Conservation (phyloP, 352 stramenopile species). For the Globisporangium carolinianum region DNA sequence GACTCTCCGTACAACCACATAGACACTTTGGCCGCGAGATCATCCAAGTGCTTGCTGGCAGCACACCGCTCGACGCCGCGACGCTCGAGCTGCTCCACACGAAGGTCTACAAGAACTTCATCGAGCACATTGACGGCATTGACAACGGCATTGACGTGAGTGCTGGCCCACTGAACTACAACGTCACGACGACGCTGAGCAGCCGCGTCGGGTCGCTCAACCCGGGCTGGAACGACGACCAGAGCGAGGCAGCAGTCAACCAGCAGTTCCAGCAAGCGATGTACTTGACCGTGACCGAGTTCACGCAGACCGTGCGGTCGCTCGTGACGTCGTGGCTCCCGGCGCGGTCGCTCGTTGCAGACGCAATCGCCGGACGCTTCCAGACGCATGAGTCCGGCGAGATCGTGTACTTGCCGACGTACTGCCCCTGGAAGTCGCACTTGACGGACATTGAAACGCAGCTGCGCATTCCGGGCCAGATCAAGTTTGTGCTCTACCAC, state of each 20-base stretch:
- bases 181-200: slow-evolving; percentile 71
- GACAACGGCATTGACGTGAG: slow-evolving; percentile 96
- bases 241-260: slow-evolving; percentile 70
- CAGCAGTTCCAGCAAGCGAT: slow-evolving; percentile 93
- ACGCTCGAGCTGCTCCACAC: slow-evolving; percentile 83
- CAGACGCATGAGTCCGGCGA: slow-evolving; percentile 89
- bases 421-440: slow-evolving; percentile 95
- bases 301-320: slow-evolving; percentile 86
- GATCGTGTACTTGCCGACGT: slow-evolving; percentile 90
- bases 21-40: slow-evolving; percentile 96
- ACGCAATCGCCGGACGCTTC: slow-evolving; percentile 81
- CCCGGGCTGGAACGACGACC: slow-evolving; percentile 94
- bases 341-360: slow-evolving; percentile 90
- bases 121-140: slow-evolving; percentile 98
- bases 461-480: slow-evolving; percentile 71
- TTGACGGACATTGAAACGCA: slow-evolving; percentile 96
- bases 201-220: slow-evolving; percentile 92
- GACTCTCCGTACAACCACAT: neutral
- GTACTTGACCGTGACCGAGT: slow-evolving; percentile 92
- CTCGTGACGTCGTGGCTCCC: slow-evolving; percentile 94
- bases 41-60: slow-evolving; percentile 67
- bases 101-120: slow-evolving; percentile 95
- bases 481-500: slow-evolving; percentile 98
- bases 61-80: slow-evolving; percentile 45
- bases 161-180: slow-evolving; percentile 57